Evolutionary conservation across 2,329 filamentous ascomycete genomes (phyloP), one percentile per base, ranked within the genome.

Genomic region (Elsinoe ampelina): DNA sequence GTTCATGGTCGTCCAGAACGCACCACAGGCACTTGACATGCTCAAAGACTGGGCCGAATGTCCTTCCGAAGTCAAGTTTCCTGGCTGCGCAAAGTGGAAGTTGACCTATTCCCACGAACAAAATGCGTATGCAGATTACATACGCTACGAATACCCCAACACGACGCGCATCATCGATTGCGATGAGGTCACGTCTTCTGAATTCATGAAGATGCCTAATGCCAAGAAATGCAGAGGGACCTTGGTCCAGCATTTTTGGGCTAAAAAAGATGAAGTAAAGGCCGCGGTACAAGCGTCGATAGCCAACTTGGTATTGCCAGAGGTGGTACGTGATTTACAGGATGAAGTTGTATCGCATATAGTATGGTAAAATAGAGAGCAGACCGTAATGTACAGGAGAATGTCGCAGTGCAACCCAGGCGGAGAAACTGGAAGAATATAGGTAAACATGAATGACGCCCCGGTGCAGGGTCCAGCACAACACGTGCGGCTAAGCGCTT

Each of bases 1-100:
- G 5, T 75, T 75, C 58, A 66, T 76, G 58, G 70, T 75, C 56
- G 70, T 72, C 1, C 71, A 74, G 58, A 65, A 70, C 58, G 70
- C 66, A 63, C 62, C 57, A 3, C 58, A 66, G 43, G 67, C 67
- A 0, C 57, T 61, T 30, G 65, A 67, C 34, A 60, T 71, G 54
- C 56, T 71, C 11, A 61, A 67, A 13, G 64, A 64, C 41, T 71
- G 68, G 68, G 58, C 59, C 22, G 61, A 63, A 12, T 70, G 68
- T 54, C 65, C 68, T 13, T 61, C 61, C 2, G 69, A 70, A 52
- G 64, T 60, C 5, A 61, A 64, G 20, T 72, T 70, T 62, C 42
- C 61, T 38, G 68, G 66, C 43, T 71, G 68, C 58, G 60, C 57
- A 1, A 35, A 57, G 5, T 71, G 67, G 65, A 65, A 62, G 57